Conservation (phyloP, 163 green algal genomes). For the Scenedesmus sp. region DNA sequence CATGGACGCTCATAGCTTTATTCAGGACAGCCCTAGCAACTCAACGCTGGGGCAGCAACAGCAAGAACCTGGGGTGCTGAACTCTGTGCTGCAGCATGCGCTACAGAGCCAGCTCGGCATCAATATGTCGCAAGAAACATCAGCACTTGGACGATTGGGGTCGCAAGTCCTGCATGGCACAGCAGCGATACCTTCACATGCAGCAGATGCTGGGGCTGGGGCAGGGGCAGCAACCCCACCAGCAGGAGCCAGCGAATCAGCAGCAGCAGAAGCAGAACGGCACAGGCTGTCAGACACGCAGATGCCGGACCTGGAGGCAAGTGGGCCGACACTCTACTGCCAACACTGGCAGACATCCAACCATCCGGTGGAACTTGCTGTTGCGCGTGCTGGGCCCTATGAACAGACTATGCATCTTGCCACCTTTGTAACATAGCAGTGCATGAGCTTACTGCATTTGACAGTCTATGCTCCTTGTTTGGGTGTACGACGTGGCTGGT, state of each 20-base stretch:
- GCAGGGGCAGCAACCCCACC: constrained; percentile 1
- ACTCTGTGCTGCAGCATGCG: neutral
- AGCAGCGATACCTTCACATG: neutral
- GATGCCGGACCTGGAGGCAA: constrained; percentile 43
- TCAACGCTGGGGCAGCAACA: constrained; percentile 1
- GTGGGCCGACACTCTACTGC: neutral
- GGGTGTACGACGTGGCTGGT: no score
- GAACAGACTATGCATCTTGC: no score
- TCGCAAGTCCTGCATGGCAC: neutral
- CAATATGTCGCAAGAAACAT: neutral
- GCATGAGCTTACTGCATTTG: no score
- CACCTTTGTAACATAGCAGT: no score
- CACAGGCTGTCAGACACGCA: constrained; percentile 24
- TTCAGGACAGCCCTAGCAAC: neutral
- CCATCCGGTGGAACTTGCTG: no score
- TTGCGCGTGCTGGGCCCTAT: no score
- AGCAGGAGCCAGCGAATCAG: neutral
- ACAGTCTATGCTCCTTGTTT: no score
- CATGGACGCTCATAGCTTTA: neutral
- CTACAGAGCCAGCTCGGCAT: neutral
- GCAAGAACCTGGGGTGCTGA: constrained; percentile 6
- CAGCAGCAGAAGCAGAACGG: constrained; percentile 45
- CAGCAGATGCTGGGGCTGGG: neutral
- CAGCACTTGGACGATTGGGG: neutral
- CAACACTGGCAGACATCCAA: no score